phyloP scores from a whole-genome alignment of 371 early-diverging fungal genomes.

The Parasitella parasitica region DNA sequence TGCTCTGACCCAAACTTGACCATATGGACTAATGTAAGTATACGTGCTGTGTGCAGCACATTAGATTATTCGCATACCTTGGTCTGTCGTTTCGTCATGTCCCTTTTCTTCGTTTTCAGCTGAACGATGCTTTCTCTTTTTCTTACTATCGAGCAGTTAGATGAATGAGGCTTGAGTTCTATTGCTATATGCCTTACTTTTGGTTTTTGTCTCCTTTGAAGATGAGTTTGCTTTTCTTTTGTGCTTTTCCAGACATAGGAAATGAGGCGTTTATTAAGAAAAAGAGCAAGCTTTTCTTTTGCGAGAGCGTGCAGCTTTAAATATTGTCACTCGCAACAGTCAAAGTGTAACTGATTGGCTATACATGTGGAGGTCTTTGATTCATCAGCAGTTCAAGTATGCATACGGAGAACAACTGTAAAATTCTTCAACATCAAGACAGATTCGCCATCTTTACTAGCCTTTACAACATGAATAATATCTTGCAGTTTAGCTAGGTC shows the following conservation, averaged over 20 bases:
- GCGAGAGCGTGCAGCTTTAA: neutral
- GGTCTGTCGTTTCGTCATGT: constrained; percentile 26
- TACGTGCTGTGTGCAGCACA: too few relatives aligned
- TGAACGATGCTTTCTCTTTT: constrained; percentile 57
- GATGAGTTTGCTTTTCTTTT: constrained; percentile 47
- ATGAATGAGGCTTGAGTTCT: neutral
- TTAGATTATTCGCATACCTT: constrained; percentile 29
- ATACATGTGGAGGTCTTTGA: too few relatives aligned
- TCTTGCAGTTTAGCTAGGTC: too few relatives aligned
- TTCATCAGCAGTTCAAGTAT: too few relatives aligned
- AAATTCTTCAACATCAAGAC: neutral
- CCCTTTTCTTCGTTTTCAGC: constrained; percentile 36
- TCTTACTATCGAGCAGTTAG: constrained; percentile 40
- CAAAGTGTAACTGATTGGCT: too few relatives aligned
- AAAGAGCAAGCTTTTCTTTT: neutral
- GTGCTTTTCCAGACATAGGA: constrained; percentile 22
- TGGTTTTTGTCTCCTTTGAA: constrained; percentile 62
- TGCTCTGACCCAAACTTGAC: constrained; percentile 75
- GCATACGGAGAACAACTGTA: neutral
- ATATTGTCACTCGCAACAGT: neutral
- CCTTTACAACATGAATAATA: neutral
- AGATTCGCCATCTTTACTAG: neutral
- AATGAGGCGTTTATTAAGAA: neutral
- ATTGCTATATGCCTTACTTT: constrained; percentile 27
- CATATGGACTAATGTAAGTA: too few relatives aligned